Conservation (phyloP, 2,329 filamentous ascomycete species). For the Penicillium sp. region DNA sequence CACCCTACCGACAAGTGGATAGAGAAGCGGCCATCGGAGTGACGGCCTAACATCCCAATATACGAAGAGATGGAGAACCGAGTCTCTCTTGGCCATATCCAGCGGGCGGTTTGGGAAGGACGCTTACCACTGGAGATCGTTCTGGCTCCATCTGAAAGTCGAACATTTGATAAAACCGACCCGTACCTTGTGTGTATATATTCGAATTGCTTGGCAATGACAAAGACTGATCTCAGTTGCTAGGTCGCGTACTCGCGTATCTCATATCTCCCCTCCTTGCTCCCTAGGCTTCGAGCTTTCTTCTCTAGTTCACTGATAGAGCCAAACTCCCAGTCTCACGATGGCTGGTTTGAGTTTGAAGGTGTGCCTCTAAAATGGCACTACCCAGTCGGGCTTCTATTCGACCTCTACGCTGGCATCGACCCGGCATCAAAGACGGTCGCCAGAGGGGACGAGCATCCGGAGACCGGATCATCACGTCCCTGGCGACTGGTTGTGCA, state of each 20-base stretch:
- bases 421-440: constrained; percentile 40
- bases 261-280: constrained; percentile 65
- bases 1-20: neutral
- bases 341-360: constrained; percentile 65
- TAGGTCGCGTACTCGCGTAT: constrained; percentile 61
- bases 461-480: constrained; percentile 32
- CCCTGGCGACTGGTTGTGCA: constrained; percentile 64
- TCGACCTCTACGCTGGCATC: constrained; percentile 63
- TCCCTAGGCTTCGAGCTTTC: constrained; percentile 60
- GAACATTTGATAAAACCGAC: constrained; percentile 57
- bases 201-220: neutral
- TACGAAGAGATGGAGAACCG: constrained; percentile 28
- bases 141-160: constrained; percentile 57
- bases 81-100: constrained; percentile 32
- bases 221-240: neutral
- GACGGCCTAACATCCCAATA: neutral
- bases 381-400: constrained; percentile 65
- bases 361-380: constrained; percentile 69
- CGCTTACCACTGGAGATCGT: constrained; percentile 58
- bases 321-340: constrained; percentile 48
- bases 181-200: constrained; percentile 54
- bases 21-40: neutral
- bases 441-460: constrained; percentile 18
- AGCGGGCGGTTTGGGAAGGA: constrained; percentile 56
- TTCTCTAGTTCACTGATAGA: constrained; percentile 58